Evolutionary conservation across 2,329 filamentous ascomycete genomes (phyloP).

Genomic region (Penicillium rolfsii): DNA sequence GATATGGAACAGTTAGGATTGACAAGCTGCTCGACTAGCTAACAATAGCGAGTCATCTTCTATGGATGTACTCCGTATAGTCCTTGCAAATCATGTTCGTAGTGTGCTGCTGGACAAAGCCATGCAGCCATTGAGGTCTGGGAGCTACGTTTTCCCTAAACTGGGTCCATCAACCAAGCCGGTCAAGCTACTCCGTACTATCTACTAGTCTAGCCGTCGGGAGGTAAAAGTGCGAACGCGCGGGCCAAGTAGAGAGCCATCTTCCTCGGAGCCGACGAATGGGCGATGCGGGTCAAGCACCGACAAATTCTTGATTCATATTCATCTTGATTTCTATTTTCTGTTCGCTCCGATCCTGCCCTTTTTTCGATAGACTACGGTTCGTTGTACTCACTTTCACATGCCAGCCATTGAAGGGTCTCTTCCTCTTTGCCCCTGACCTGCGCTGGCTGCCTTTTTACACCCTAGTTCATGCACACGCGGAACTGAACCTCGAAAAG

Average conservation of each 20-base stretch:
- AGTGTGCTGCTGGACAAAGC: background rate
- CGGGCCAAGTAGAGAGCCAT: background rate
- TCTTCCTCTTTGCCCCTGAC: background rate
- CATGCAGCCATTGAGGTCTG: background rate
- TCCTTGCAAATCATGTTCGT: background rate
- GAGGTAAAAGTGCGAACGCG: background rate
- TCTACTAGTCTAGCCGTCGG: background rate
- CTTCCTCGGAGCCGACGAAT: conserved; percentile 2
- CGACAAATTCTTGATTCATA: background rate
- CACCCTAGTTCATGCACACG: conserved; percentile 1
- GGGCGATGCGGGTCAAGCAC: background rate
- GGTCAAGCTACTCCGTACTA: background rate
- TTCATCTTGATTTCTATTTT: background rate
- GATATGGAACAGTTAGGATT: background rate
- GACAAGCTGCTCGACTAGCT: background rate
- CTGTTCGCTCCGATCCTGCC: conserved; percentile 1
- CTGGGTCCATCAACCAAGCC: background rate
- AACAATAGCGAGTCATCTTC: background rate
- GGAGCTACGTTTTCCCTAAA: background rate
- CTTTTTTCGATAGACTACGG: background rate
- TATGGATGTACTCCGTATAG: background rate
- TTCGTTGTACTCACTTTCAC: background rate
- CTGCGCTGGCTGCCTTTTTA: background rate
- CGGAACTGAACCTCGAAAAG: background rate
- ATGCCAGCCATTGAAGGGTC: background rate